Conservation (phyloP, 2,329 filamentous ascomycete genomes). For the Fusarium coffeatum region DNA sequence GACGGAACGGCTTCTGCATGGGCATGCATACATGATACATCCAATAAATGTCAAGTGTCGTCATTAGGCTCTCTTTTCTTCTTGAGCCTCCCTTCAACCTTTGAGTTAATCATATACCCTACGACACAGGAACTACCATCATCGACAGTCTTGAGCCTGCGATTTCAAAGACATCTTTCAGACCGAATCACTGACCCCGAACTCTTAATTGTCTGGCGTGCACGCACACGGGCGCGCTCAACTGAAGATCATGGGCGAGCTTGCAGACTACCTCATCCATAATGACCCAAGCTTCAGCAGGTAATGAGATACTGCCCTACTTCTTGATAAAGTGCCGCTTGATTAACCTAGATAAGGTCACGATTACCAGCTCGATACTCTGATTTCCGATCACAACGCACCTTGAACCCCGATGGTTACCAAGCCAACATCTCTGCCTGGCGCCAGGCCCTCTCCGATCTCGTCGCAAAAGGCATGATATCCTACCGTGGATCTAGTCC, state of each 20-base stretch:
- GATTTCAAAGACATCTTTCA: not conserved
- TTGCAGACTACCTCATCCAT: constrained; percentile 73
- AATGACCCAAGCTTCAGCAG: constrained; percentile 71
- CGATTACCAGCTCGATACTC: constrained; percentile 89
- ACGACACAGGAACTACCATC: not conserved
- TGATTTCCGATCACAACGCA: constrained; percentile 80
- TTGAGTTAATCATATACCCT: not conserved
- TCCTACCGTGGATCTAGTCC: constrained; percentile 55
- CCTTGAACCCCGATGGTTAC: constrained; percentile 87
- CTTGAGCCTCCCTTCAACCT: constrained; percentile 5
- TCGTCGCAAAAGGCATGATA: constrained; percentile 70
- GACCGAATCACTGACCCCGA: not conserved
- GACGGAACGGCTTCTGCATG: constrained; percentile 8
- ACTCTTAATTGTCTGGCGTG: not conserved
- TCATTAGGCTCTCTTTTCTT: constrained; percentile 11
- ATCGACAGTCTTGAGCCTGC: not conserved
- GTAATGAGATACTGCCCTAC: constrained; percentile 49
- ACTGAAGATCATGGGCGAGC: constrained; percentile 67
- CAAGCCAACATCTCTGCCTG: constrained; percentile 82
- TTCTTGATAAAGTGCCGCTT: not conserved
- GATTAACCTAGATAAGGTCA: constrained; percentile 61
- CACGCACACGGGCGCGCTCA: not conserved
- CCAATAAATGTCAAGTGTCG: constrained; percentile 26
- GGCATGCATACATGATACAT: constrained; percentile 21
- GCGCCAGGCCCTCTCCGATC: constrained; percentile 78